These are phyloP conservation scores for Fraxinus xanthoxyloides DNA, from an alignment of 305 asterid genomes.

Conservation along the genomic window DNA sequence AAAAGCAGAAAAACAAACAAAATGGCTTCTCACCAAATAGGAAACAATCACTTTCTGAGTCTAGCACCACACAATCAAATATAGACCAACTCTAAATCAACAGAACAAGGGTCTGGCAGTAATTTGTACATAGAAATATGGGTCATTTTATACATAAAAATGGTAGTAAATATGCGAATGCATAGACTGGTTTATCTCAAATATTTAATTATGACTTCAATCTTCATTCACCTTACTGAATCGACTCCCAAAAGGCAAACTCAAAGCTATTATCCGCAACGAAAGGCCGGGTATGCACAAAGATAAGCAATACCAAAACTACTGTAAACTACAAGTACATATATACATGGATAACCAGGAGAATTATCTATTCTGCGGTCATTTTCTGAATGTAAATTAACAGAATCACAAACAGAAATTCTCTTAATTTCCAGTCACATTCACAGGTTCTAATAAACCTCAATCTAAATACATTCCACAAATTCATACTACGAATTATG, in stretches of 20 bases:
- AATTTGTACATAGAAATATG: not conserved
- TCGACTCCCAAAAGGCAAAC: not conserved
- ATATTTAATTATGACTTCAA: not conserved
- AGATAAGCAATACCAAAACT: not conserved
- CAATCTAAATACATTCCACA: not conserved
- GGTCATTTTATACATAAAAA: not conserved
- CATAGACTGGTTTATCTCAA: not conserved
- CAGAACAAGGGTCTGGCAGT: not conserved
- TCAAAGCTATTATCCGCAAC: not conserved
- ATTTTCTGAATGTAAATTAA: not conserved
- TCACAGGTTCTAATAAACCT: conserved; percentile 19
- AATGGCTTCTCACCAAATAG: not conserved
- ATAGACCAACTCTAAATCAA: not conserved
- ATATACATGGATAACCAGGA: not conserved
- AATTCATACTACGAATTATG: not conserved
- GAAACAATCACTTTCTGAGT: not conserved
- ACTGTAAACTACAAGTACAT: not conserved
- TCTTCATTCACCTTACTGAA: not conserved
- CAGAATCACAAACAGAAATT: not conserved
- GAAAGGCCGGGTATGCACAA: not conserved
- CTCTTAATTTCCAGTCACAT: conserved; percentile 3
- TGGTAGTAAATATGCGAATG: not conserved
- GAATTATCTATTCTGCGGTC: not conserved
- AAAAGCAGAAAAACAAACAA: not conserved
- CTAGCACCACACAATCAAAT: not conserved